Base-by-base conservation (phyloP, 1,284 basidiomycete species). In the Pseudozyma hubeiensis region DNA sequence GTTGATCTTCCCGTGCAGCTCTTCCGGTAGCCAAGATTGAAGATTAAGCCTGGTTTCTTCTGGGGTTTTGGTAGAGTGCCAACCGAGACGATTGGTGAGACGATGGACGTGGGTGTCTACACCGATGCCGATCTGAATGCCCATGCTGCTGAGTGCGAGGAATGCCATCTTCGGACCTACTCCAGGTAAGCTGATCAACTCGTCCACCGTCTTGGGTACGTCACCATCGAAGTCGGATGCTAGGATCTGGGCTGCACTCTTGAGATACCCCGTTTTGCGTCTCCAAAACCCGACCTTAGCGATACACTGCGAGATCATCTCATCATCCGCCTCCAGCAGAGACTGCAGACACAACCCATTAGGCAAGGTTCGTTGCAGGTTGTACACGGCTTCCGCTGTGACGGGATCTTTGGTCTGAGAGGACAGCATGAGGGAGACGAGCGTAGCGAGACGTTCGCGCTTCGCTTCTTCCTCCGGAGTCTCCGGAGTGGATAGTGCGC, bases 61-160 rank as follows among this genome's bases (percentile, higher is more conserved):
- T 0, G 96, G 92, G 2, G 88, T 91, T 77, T 91, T 93, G 0
- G 94, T 96, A 56, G 89, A 89, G 84, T 97, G 93, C 96, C 96
- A 98, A 24, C 92, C 90, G 0, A 98, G 85, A 17, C 94, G 88
- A 78, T 97, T 96, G 13, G 94, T 93, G 60, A 98, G 95, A 0
- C 96, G 88, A 78, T 98, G 94, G 1, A 99, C 96, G 81, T 99
- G 94, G 0, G 93, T 91, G 78, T 98, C 96, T 0, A 98, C 95
- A 0, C 96, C 96, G 40, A 99, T 97, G 0, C 95, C 96, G n/a
- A 89, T 87, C 77, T 97, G 95, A 48, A 93, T 93, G 17, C 62
- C 94, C 94, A 97, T 14, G 90, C 93, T 49, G 74, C 95, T 93
- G 1, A 97, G 87, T 0, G 90, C 87, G 3, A 85, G 72, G 44